phyloP scores from a whole-genome alignment of 169 alveolate genomes.

The Miamiensis avidus region DNA sequence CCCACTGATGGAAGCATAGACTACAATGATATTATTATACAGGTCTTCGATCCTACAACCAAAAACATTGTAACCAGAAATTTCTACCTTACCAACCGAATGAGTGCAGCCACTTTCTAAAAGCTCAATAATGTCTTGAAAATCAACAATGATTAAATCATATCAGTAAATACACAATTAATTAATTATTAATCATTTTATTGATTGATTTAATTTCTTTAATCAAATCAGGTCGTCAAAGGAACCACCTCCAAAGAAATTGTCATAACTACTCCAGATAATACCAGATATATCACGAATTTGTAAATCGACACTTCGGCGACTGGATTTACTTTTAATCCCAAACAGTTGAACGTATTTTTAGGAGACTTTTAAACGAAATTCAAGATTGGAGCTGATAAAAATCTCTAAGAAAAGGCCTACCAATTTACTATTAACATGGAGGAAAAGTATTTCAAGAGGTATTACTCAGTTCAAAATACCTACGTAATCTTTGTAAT shows the following conservation, averaged over 20 bases:
- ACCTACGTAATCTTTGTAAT: conserved; percentile 12
- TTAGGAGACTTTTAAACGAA: conserved; percentile 1
- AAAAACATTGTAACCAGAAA: not conserved
- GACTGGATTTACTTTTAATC: not conserved
- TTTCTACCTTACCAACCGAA: conserved; percentile 10
- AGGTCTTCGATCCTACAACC: not conserved
- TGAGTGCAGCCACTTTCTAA: not conserved
- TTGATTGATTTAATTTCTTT: too few species aligned
- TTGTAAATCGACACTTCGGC: not conserved
- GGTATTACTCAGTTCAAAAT: conserved; percentile 1
- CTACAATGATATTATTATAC: not conserved
- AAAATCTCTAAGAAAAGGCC: conserved; percentile 3
- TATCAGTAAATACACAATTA: not conserved
- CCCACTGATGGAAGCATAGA: conserved; percentile 8
- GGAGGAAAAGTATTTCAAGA: not conserved
- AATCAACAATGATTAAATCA: not conserved
- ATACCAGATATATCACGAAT: conserved; percentile 4
- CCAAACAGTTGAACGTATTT: not conserved
- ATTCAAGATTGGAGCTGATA: conserved; percentile 10
- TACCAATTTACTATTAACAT: not conserved
- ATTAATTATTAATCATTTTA: too few species aligned
- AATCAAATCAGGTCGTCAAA: not conserved
- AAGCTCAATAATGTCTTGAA: not conserved
- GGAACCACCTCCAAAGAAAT: conserved; percentile 12
- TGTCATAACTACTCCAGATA: not conserved